phyloP scores from a whole-genome alignment of 495 filamentous ascomycete species.

The Podospora comata region DNA sequence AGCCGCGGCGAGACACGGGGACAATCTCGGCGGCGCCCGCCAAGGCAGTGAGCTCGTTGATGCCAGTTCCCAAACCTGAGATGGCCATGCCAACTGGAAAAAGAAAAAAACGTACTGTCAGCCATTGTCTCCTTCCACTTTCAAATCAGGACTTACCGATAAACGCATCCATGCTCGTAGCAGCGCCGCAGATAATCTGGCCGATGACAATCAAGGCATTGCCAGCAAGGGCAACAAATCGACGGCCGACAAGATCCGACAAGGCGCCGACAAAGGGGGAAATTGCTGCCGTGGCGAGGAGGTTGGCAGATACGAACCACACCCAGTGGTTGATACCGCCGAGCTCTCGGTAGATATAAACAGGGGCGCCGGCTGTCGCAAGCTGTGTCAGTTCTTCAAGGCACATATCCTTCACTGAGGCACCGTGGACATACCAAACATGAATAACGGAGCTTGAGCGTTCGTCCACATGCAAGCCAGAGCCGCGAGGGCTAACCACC shows the following conservation, averaged over 20 bases:
- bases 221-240: slow-evolving; percentile 63
- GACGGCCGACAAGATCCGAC: slow-evolving; percentile 66
- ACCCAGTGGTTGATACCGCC: slow-evolving; percentile 65
- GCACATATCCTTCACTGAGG: background rate
- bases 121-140: too few relatives aligned
- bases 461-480: slow-evolving; percentile 32
- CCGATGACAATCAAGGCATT: slow-evolving; percentile 58
- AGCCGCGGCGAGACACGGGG: slow-evolving; percentile 63
- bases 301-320: slow-evolving; percentile 70
- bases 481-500: slow-evolving; percentile 24
- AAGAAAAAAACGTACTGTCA: slow-evolving; percentile 8
- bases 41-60: slow-evolving; percentile 33
- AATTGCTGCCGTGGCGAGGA: slow-evolving; percentile 63
- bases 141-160: slow-evolving; percentile 50
- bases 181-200: slow-evolving; percentile 64
- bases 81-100: slow-evolving; percentile 29
- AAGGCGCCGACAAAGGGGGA: slow-evolving; percentile 71
- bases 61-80: slow-evolving; percentile 13
- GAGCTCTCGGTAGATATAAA: slow-evolving; percentile 59
- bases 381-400: background rate
- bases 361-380: slow-evolving; percentile 23
- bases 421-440: slow-evolving; percentile 24
- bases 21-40: slow-evolving; percentile 64
- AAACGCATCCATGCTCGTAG: slow-evolving; percentile 63
- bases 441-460: slow-evolving; percentile 30